Conservation (phyloP, 2,329 filamentous ascomycete genomes). For the Thielaviopsis punctulata region DNA sequence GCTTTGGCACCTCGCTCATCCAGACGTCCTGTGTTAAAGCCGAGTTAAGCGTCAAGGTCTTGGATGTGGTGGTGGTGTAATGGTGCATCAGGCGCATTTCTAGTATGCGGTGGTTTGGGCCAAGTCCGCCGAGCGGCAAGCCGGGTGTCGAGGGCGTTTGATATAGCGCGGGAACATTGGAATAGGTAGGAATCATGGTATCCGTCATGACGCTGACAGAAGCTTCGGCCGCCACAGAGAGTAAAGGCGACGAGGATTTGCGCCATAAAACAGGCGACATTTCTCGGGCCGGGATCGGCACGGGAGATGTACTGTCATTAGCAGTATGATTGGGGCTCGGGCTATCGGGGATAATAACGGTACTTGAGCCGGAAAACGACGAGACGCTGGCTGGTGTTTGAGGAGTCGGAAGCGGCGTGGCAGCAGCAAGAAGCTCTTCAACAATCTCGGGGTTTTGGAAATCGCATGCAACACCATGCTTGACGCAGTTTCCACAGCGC, state of each 20-base stretch:
- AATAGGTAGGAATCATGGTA: conserved; percentile 9
- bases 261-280: conserved; percentile 14
- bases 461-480: conserved; percentile 49
- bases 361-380: conserved; percentile 11
- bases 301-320: background rate
- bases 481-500: conserved; percentile 46
- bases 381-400: conserved; percentile 16
- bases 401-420: conserved; percentile 18
- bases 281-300: conserved; percentile 8
- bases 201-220: conserved; percentile 15
- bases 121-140: conserved; percentile 10
- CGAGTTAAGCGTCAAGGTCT: conserved; percentile 39
- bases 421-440: conserved; percentile 25
- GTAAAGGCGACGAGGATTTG: conserved; percentile 13
- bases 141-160: conserved; percentile 17
- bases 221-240: conserved; percentile 12
- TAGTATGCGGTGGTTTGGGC: conserved; percentile 25
- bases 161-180: conserved; percentile 18
- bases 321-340: no score
- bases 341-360: background rate
- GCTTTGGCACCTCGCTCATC: conserved; percentile 39
- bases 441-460: conserved; percentile 37
- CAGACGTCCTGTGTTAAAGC: conserved; percentile 38
- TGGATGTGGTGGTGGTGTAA: conserved; percentile 41
- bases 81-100: conserved; percentile 49